phyloP scores from a whole-genome alignment of 345 rosid genomes.

The Hypericum androsaemum region DNA sequence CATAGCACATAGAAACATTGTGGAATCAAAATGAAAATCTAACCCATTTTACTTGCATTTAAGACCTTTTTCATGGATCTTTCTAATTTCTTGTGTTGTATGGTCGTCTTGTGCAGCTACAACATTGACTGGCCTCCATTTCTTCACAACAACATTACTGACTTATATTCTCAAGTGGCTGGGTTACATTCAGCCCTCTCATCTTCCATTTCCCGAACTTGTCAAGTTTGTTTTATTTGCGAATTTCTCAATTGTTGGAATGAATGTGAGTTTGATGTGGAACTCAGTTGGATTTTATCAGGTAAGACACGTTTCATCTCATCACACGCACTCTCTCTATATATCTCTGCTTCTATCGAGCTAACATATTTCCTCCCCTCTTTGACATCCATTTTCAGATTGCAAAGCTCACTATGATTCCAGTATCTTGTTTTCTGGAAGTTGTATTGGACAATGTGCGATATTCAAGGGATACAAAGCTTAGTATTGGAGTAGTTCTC shows the following conservation, averaged over 20 bases:
- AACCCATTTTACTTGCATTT: no score
- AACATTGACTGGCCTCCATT: slow-evolving; percentile 94
- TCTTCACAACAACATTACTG: slow-evolving; percentile 80
- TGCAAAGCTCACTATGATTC: slow-evolving; percentile 98
- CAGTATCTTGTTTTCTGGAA: slow-evolving; percentile 91
- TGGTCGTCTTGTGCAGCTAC: slow-evolving; percentile 59
- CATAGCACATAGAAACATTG: no score
- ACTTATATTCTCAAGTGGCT: slow-evolving; percentile 66
- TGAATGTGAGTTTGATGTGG: slow-evolving; percentile 99
- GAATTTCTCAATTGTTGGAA: slow-evolving; percentile 95
- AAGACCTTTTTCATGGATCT: no score
- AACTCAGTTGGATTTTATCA: slow-evolving; percentile 99
- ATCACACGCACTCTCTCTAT: neutral
- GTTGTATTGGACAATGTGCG: slow-evolving; percentile 83
- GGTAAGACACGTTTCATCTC: slow-evolving; percentile 30
- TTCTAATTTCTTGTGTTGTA: slow-evolving; percentile 17
- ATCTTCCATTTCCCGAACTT: slow-evolving; percentile 69
- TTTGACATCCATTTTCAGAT: slow-evolving; percentile 36
- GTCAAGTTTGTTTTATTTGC: slow-evolving; percentile 81
- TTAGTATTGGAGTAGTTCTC: slow-evolving; percentile 84
- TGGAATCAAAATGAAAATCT: no score
- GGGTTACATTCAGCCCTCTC: slow-evolving; percentile 78
- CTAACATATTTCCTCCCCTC: neutral
- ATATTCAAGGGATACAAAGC: slow-evolving; percentile 94
- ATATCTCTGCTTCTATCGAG: slow-evolving; percentile 6